Percentiles rank a stretch among this genome's conserved stretches.
Evolutionary conservation across 2,329 filamentous ascomycete species (phyloP).

Genomic region (Aspergillus brasiliensis): DNA sequence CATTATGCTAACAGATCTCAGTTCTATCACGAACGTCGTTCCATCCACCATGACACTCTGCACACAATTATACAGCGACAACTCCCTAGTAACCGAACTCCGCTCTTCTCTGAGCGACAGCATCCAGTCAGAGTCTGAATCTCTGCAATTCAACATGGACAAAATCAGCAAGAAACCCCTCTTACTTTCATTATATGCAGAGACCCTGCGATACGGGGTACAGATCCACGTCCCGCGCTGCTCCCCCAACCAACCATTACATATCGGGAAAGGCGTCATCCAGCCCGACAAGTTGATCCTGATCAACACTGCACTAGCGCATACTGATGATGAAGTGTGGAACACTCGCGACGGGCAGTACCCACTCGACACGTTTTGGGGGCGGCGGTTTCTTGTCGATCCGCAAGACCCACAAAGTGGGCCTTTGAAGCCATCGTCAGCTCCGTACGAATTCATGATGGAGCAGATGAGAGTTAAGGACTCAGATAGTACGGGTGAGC

Average conservation of each 20-base stretch:
- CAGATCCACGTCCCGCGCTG: conserved; percentile 3
- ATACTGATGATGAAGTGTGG: not conserved
- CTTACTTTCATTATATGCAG: conserved; percentile 2
- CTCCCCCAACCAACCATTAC: not conserved
- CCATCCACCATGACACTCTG: not conserved
- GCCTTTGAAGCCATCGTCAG: not conserved
- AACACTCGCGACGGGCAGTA: conserved; percentile 6
- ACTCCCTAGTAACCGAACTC: not conserved
- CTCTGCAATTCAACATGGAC: not conserved
- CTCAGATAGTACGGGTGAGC: not conserved
- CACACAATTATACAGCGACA: conserved; percentile 1
- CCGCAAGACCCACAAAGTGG: not conserved
- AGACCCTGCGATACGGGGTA: conserved; percentile 2
- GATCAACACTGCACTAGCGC: conserved; percentile 3
- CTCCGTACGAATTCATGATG: not conserved
- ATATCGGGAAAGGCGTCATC: not conserved
- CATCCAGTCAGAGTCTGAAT: not conserved
- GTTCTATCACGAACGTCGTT: conserved; percentile 4
- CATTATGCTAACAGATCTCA: not conserved
- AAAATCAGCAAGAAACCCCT: not conserved
- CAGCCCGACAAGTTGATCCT: not conserved
- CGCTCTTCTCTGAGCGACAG: not conserved
- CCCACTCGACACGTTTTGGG: conserved; percentile 5
- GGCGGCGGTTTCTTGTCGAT: conserved; percentile 1
- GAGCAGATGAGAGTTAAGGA: not conserved